These are phyloP conservation scores for Colletotrichum eremochloae DNA, from an alignment of 2,329 filamentous ascomycete genomes.

Conservation along the genomic window DNA sequence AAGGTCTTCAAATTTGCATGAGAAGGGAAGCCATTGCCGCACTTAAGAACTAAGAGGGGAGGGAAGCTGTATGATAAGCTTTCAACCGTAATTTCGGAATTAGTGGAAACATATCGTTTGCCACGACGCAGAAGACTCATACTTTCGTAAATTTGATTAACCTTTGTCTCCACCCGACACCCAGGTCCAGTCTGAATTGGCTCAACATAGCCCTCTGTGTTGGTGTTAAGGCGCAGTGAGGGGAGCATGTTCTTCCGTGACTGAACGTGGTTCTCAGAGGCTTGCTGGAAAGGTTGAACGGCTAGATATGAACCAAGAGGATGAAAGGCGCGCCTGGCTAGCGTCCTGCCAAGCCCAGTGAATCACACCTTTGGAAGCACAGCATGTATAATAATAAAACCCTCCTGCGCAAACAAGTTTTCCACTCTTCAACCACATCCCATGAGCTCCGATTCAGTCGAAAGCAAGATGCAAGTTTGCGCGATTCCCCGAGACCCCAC, in stretches of 20 bases:
- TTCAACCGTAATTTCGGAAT: not conserved
- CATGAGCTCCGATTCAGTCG: not conserved
- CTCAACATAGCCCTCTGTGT: not conserved
- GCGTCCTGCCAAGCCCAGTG: not conserved
- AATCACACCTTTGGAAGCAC: not conserved
- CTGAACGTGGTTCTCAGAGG: conserved; percentile 6
- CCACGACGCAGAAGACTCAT: not conserved
- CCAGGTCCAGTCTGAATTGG: not conserved
- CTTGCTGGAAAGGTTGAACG: conserved; percentile 22
- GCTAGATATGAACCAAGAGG: not conserved
- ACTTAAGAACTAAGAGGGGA: not conserved
- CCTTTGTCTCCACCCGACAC: not conserved
- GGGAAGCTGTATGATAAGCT: not conserved
- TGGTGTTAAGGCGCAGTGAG: not conserved
- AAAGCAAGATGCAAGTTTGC: conserved; percentile 32
- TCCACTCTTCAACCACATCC: not conserved
- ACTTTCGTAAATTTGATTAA: no score
- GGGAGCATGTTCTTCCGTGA: conserved; percentile 2
- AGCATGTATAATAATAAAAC: not conserved
- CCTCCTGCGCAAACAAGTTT: not conserved
- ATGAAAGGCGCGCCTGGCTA: not conserved
- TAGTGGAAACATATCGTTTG: no score
- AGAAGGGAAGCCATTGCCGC: not conserved
- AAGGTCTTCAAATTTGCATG: not conserved
- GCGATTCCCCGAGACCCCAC: conserved; percentile 22